Evolutionary conservation across 2,329 filamentous ascomycete genomes (phyloP), one percentile per base, ranked within the genome.

Genomic region (Pyrenochaeta sp.): DNA sequence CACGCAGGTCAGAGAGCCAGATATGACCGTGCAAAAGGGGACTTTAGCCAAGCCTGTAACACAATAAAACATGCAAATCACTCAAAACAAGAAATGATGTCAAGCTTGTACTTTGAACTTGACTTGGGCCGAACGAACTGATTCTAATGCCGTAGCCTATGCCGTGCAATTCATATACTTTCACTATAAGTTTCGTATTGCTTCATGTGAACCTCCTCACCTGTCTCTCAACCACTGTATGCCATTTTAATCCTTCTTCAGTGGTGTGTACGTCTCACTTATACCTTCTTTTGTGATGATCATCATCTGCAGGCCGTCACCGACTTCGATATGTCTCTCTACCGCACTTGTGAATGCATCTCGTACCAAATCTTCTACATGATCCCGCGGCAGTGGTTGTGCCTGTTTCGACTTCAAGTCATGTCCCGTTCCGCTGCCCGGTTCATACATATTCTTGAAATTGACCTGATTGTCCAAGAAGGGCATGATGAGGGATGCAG

Each of bases 391-490:
- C 71, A 98, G 80, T 45, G 91, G 90, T 70, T 87, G 82, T 21
- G 83, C 75, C 75, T 87, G 83, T 66, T 89, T 85, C 78, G 90
- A 85, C 80, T 90, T 80, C 68, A 97, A 81, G 48, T 88, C 89
- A 77, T 97, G 90, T 37, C 94, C 94, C 56, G 86, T 85, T 51
- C 92, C 92, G 68, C 90, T 94, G 41, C 89, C 91, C 10, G 94
- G 92, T 50, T 95, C 84, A 75, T 97, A 96, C 82, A 97, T 94
- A 77, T 99, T 99, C 86, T 97, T 99, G 84, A 94, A 94, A 82
- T 98, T 98, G 82, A 99, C 95, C 80, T 99, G 96, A 78, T 99
- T 99, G 78, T 99, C 95, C 72, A 99, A 81, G 84, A 99, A 99
- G 1, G 95, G 95, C 91, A 97, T 99, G 79, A 99, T 99, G 77